Evolutionary conservation across 2,329 filamentous ascomycete genomes (phyloP).

Genomic region (Pseudopyricularia cyperi): DNA sequence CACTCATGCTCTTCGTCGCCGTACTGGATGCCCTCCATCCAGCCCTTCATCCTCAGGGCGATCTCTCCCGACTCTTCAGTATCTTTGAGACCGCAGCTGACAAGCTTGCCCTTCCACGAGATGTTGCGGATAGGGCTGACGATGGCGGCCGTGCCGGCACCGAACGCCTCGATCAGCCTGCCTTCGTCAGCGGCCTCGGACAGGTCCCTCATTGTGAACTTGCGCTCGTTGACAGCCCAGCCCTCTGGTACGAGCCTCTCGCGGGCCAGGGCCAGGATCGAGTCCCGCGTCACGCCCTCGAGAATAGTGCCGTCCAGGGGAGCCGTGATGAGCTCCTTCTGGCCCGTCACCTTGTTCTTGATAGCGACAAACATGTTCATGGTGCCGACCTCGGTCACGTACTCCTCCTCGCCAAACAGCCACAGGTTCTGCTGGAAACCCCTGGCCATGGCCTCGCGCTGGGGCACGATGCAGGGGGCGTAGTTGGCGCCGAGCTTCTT

Average conservation of each 20-base stretch:
- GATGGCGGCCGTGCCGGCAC: conserved; percentile 84
- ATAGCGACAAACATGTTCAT: conserved; percentile 96
- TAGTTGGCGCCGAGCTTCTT: conserved; percentile 99
- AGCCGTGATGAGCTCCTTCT: conserved; percentile 88
- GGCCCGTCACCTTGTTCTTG: conserved; percentile 72
- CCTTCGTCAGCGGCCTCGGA: conserved; percentile 72
- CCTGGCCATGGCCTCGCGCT: conserved; percentile 77
- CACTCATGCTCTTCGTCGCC: conserved; percentile 85
- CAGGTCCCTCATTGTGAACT: conserved; percentile 83
- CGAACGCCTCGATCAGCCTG: conserved; percentile 83
- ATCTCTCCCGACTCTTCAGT: conserved; percentile 80
- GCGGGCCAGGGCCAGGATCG: conserved; percentile 70
- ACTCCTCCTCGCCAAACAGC: conserved; percentile 93
- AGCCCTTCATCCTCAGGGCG: conserved; percentile 78
- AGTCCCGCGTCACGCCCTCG: conserved; percentile 88
- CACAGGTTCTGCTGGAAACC: conserved; percentile 98
- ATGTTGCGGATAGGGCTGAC: conserved; percentile 85
- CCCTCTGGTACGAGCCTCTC: conserved; percentile 75
- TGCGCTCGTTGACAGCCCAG: conserved; percentile 79
- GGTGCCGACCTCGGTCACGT: conserved; percentile 91
- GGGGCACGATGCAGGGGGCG: conserved; percentile 95
- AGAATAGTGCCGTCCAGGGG: conserved; percentile 94
- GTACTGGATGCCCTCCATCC: conserved; percentile 94
- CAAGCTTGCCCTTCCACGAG: conserved; percentile 69
- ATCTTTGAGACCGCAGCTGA: conserved; percentile 72